Evolutionary conservation across 2,329 filamentous ascomycete genomes (phyloP).

Genomic region (Chalara sp.): DNA sequence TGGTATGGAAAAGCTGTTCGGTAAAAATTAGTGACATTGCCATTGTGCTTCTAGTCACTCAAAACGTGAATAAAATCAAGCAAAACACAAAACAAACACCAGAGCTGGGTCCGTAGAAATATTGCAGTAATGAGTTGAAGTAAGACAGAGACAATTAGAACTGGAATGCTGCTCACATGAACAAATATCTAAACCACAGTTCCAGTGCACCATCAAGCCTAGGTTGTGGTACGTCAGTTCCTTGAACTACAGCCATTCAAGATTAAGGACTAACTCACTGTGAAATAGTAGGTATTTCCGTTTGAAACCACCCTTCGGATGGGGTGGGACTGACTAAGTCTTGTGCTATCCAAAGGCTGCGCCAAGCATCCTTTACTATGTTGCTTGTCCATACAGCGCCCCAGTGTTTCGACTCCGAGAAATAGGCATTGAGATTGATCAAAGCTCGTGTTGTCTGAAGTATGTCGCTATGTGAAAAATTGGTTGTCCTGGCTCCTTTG

Average conservation of each 20-base stretch:
- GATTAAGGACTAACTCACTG: slow-evolving; percentile 19
- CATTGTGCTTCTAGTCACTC: too few relatives aligned
- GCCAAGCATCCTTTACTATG: slow-evolving; percentile 38
- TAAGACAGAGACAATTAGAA: not conserved
- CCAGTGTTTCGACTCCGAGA: slow-evolving; percentile 37
- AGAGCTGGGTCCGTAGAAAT: too few relatives aligned
- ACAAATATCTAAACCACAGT: slow-evolving; percentile 39
- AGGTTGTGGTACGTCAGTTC: not conserved
- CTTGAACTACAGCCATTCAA: too few relatives aligned
- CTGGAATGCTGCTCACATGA: slow-evolving; percentile 29
- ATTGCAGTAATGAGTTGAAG: not conserved
- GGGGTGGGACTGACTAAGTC: slow-evolving; percentile 34
- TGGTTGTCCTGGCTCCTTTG: slow-evolving; percentile 39
- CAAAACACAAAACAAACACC: too few relatives aligned
- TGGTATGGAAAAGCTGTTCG: slow-evolving; percentile 33
- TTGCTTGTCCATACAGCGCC: slow-evolving; percentile 39
- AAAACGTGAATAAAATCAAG: too few relatives aligned
- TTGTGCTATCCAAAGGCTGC: slow-evolving; percentile 37
- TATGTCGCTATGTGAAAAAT: slow-evolving; percentile 39
- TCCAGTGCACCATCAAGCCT: slow-evolving; percentile 36
- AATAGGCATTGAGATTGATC: slow-evolving; percentile 22
- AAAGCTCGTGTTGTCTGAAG: slow-evolving; percentile 27
- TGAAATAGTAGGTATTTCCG: slow-evolving; percentile 36
- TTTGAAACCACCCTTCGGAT: slow-evolving; percentile 37
- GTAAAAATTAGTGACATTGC: too few relatives aligned